Base-by-base conservation (phyloP, 768 basidiomycete genomes). In the Psilocybe tampanensis region DNA sequence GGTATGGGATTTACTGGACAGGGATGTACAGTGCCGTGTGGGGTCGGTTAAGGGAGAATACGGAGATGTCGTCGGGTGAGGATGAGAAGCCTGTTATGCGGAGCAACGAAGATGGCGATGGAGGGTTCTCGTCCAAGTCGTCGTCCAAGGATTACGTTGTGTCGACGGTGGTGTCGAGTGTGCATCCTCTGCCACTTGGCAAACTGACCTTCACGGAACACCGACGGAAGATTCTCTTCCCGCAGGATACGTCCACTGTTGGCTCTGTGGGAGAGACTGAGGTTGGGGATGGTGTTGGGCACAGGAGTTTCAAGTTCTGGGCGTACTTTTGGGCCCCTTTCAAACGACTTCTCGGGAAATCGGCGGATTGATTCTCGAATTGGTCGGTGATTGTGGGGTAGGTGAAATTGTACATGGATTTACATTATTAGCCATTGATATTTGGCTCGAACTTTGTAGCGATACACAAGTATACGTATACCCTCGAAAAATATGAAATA, bases 1-100 rank as follows among this genome's bases (percentile, higher is more conserved):
- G 61, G 13, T 73, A 70, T 47, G 70, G 70, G 2, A 67, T 68
- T 11, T 70, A 72, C 47, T 71, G 69, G 72, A 69, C 69, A 6
- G 70, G 72, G 18, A 68, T 63, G 60, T 72, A 64, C 56, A 63
- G 58, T 15, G 68, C 61, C 15, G 60, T 60, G 13, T 73, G 70
- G 69, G 66, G 60, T 15, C 62, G 70, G 17, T 50, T 64, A 23
- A 41, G 64, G 33, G 54, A 58, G 17, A 66, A 64, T 21, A 44
- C 42, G 1, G 52, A 61, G 42, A 19, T 24, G 19, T n/a, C 32
- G 19, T 17, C 21, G n/a, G 22, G 19, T 1, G 15, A 52, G 15
- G 9, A 39, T 1, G 42, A 42, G n/a, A 52, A 29, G 48, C 47
- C 54, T 55, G 32, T 53, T 41, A 11, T 47, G 32, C 34, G 21